These are phyloP conservation scores for Yueomyces sinensis DNA, from an alignment of 805 yeast genomes.

Conservation along the genomic window DNA sequence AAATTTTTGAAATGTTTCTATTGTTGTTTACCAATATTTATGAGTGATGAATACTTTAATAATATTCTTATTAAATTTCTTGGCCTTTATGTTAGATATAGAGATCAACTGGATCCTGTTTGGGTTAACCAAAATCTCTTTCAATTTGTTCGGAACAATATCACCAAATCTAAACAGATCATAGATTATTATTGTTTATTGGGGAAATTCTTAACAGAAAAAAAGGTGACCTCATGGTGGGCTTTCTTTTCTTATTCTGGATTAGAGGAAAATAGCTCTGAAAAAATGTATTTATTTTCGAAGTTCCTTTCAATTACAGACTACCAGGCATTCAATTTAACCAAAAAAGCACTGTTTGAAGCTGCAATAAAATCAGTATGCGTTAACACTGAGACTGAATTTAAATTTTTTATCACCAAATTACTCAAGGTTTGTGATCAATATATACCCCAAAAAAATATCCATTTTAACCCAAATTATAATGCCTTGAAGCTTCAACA, in stretches of 20 bases:
- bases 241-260: conserved; percentile 16
- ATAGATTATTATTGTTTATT: conserved; percentile 15
- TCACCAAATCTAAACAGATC: conserved; percentile 7
- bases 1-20: not conserved
- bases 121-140: conserved; percentile 17
- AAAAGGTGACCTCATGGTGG: conserved; percentile 20
- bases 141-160: conserved; percentile 8
- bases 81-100: not conserved
- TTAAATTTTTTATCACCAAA: conserved; percentile 4
- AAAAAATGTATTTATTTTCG: conserved; percentile 9
- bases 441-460: too few relatives aligned
- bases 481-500: too few relatives aligned
- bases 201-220: conserved; percentile 12
- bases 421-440: conserved; percentile 7
- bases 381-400: conserved; percentile 1
- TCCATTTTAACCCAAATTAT: too few relatives aligned
- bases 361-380: conserved; percentile 3
- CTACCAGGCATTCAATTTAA: conserved; percentile 8
- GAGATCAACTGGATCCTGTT: conserved; percentile 2
- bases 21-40: not conserved
- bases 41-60: not conserved
- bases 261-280: conserved; percentile 5
- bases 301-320: conserved; percentile 13
- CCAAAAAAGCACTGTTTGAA: conserved; percentile 11
- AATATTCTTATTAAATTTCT: not conserved